Percentiles rank a stretch among this genome's conserved stretches.
These are phyloP conservation scores for Mixia osmundae DNA, from an alignment of 1,284 basidiomycete genomes.

Conservation along the genomic window DNA sequence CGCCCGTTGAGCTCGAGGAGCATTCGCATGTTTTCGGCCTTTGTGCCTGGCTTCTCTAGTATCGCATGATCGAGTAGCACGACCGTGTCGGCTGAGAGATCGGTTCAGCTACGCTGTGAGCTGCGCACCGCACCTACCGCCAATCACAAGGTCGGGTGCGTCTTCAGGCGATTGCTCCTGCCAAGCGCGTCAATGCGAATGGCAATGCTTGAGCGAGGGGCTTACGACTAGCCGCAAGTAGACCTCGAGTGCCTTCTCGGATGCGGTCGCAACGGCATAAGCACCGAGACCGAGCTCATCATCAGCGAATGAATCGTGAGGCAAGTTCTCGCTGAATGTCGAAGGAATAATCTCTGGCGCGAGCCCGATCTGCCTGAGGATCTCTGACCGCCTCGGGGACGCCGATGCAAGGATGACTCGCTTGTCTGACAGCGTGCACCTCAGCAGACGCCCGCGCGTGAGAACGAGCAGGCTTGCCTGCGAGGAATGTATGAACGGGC, in stretches of 20 bases:
- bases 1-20: conserved; percentile 62
- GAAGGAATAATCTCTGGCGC: conserved; percentile 70
- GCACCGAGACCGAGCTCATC: conserved; percentile 69
- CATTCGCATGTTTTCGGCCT: conserved; percentile 69
- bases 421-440: too few species aligned
- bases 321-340: conserved; percentile 61
- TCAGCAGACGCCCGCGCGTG: too few species aligned
- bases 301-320: conserved; percentile 37
- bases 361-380: conserved; percentile 36
- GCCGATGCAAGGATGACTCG: too few species aligned
- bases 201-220: too few species aligned
- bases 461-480: too few species aligned
- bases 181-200: too few species aligned
- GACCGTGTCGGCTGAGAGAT: conserved; percentile 79
- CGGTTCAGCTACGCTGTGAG: too few species aligned
- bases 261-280: conserved; percentile 80
- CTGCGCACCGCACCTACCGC: too few species aligned
- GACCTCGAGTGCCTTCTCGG: conserved; percentile 38
- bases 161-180: conserved; percentile 2
- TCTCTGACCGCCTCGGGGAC: too few species aligned
- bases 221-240: conserved; percentile 18
- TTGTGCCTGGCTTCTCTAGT: conserved; percentile 63
- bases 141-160: not conserved
- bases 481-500: too few species aligned
- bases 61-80: conserved; percentile 57